Evolutionary conservation across 257 asterid species (phyloP), one percentile per base, ranked within the genome.

Genomic region (Thymus mandschuricus): DNA sequence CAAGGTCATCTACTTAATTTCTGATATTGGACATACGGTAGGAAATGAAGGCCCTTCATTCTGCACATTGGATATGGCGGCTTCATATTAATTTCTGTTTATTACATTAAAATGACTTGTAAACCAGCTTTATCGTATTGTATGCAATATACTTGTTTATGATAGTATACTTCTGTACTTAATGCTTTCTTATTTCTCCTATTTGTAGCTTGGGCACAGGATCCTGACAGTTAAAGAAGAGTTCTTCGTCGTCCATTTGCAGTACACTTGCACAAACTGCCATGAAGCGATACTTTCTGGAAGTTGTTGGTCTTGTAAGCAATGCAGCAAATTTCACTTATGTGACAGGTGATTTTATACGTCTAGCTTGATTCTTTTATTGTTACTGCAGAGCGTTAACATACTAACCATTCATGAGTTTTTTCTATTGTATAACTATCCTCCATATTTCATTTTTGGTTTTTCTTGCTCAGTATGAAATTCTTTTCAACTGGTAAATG

Each of bases 241-340:
- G 71, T 87, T 88, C 70, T 56, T 89, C 9, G 81, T 91, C 61
- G 81, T 87, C 68, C 83, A 78, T 74, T 81, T 91, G 85, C 90
- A 76, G 21, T 78, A 73, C 72, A 78, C 78, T 29, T 91, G 97
- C 80, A 64, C 76, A 60, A 80, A 71, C 65, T 91, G 97, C 82
- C 80, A 77, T 40, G 83, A 82, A 75, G 76, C 78, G 40, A 84
- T 88, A 59, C 64, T 83, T 34, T 80, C 94, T 6, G 90, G 89
- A 69, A 66, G 75, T 8, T 75, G 74, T 68, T 83, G 92, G 91
- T 72, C 72, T 72, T 90, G 96, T 75, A 60, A 75, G 61, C 81
- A 86, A 71, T 88, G 96, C 88, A 82, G 74, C 75, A 76, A 76
- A n/a, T 79, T 78, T 52, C 84, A 81, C 70, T 21, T 84, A 66